phyloP scores from a whole-genome alignment of 2,329 filamentous ascomycete species.

The Claviceps humidiphila region DNA sequence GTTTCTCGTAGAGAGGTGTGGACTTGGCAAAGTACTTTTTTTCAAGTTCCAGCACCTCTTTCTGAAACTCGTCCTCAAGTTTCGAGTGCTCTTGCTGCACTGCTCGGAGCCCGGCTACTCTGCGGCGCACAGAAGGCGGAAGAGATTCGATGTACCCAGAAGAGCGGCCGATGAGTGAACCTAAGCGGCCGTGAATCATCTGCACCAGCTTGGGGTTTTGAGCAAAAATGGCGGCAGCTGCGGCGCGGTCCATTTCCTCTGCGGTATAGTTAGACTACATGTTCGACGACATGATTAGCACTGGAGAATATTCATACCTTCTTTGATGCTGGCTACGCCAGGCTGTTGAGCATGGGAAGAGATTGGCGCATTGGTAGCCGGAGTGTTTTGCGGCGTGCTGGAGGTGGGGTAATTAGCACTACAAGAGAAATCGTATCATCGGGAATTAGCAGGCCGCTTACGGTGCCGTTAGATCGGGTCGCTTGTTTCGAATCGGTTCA shows the following conservation, averaged over 20 bases:
- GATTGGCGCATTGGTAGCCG: conserved; percentile 88
- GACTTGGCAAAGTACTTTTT: conserved; percentile 99
- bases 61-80: conserved; percentile 95
- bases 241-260: conserved; percentile 84
- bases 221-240: conserved; percentile 85
- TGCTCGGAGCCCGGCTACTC: conserved; percentile 89
- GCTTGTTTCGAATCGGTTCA: conserved; percentile 52
- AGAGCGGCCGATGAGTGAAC: conserved; percentile 81
- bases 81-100: conserved; percentile 98
- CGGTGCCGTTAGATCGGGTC: conserved; percentile 44
- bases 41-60: conserved; percentile 94
- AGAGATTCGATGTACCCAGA: conserved; percentile 98
- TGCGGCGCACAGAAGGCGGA: conserved; percentile 75
- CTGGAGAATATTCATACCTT: conserved; percentile 52
- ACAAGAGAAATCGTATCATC: conserved; percentile 10
- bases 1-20: conserved; percentile 92
- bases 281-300: not conserved
- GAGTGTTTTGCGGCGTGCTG: conserved; percentile 97
- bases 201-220: conserved; percentile 89
- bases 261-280: conserved; percentile 8
- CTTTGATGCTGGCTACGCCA: conserved; percentile 86
- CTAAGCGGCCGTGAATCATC: conserved; percentile 96
- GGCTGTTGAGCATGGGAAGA: conserved; percentile 95
- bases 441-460: conserved; percentile 26
- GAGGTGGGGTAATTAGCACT: conserved; percentile 27